Base-by-base conservation (phyloP, 2,329 filamentous ascomycete genomes). In the Xylaria sp. region DNA sequence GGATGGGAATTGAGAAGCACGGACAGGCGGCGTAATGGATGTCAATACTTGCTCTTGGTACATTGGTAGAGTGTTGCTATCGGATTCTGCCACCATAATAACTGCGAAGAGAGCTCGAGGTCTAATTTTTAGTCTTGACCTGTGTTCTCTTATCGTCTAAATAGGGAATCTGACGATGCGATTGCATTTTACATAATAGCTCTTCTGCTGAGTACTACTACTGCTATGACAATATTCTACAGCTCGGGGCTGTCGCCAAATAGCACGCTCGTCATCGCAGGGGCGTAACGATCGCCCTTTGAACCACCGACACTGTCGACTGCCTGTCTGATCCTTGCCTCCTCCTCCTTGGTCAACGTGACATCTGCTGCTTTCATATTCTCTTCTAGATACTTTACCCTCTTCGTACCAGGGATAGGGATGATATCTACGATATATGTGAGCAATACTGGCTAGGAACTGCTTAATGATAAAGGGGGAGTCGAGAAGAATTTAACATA, bases 341-440 rank as follows among this genome's bases (percentile, higher is more conserved):
- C 79, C 37, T 83, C 81, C 4, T 80, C 80, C 51, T 76, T 72
- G 20, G 78, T 80, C 15, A 83, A 62, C 52, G 75, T 70, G 18
- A 83, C 74, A 31, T 80, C 61, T 4, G 78, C 60, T 0, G 79
- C 77, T n/a, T 67, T 75, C 13, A 77, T 73, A 58, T 81, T 80
- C 57, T 80, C 75, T 63, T 80, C 77, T 4, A 80, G 61, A 28
- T 78, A 78, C 62, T 77, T 77, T 28, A 76, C 60, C 12, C 73
- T 74, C 71, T 78, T 80, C n/a, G 79, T 80, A 2, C 79, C 79
- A 0, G 78, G 78, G 54, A 80, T 80, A 2, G 79, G 79, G 56
- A 80, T 78, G 61, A 80, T 79, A 41, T 79, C 80, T 94, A 15
- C 2, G 48, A 34, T 31, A 15, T 10, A 18, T 13, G 90, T 92